Evolutionary conservation across 495 filamentous ascomycete species (phyloP), one percentile per base, ranked within the genome.

Genomic region (Wilcoxina mikolae): DNA sequence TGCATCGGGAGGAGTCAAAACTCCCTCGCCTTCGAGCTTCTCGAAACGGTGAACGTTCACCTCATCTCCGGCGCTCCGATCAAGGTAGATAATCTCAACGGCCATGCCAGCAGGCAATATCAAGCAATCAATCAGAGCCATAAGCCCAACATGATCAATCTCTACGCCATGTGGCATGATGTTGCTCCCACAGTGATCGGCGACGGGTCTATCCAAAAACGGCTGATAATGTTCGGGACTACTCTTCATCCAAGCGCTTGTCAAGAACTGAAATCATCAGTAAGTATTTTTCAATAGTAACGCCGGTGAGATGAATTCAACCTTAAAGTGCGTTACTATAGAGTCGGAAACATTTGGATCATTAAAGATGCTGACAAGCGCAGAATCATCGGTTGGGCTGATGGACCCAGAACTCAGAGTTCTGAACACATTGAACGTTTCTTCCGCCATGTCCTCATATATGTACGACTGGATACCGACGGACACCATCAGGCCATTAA

Each of bases 61-160:
- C 55, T 81, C 77, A 18, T 76, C 73, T 15, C 89, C 89, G 56
- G 79, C 73, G 60, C 85, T 94, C 53, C 91, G 78, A 68, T 98
- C 91, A 20, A 98, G 77, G 61, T 95, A 95, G 7, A 90, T 77
- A 41, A 96, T 80, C 62, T 95, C 85, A 9, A 95, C 77, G 9
- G 81, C 78, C 57, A 95, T 78, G 12, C 80, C 82, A 38, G 82
- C 82, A 26, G 85, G 81, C 62, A 83, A 83, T 48, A 95, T 78
- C 1, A 96, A 73, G 12, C 87, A 77, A 57, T 91, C 83, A 56
- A 84, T 75, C 51, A 95, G 71, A 27, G 83, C 76, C 55, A 77
- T 79, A 20, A 96, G 73, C 11, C 86, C 85, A 17, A 94, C 69
- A 67, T 95, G 81, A 35, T 98, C 91, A 54, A 98, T 91, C 70